phyloP scores from a whole-genome alignment of 208 protist genomes.

The Sergeia podlipaevii region DNA sequence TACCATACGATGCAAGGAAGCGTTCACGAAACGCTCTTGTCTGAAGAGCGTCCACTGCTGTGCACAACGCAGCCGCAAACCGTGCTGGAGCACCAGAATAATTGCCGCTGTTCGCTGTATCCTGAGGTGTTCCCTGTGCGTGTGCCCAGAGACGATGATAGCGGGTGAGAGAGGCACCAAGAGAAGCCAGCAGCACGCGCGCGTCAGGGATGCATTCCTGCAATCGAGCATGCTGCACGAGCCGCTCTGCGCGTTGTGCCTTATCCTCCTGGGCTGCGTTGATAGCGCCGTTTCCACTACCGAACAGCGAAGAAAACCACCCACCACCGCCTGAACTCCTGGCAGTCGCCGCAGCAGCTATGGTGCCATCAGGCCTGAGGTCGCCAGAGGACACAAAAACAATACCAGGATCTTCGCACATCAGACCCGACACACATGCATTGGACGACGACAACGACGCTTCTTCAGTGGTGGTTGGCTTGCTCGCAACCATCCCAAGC shows the following conservation, averaged over 20 bases:
- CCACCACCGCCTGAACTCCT: conserved; percentile 13
- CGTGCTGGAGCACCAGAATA: no score
- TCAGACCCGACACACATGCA: conserved; percentile 7
- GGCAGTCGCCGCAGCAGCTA: conserved; percentile 6
- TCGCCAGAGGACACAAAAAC: conserved; percentile 14
- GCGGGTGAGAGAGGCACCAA: conserved; percentile 11
- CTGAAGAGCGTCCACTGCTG: no score
- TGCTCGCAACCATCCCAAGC: conserved; percentile 29
- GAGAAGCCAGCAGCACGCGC: conserved; percentile 30
- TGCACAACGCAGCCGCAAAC: no score
- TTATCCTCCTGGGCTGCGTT: conserved; percentile 13
- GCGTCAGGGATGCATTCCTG: conserved; percentile 35
- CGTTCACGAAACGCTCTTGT: no score
- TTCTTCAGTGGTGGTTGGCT: background rate
- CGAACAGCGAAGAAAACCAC: conserved; percentile 58
- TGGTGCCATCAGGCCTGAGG: background rate
- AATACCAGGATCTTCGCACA: conserved; percentile 30
- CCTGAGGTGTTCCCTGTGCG: no score
- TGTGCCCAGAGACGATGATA: background rate
- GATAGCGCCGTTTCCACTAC: conserved; percentile 3
- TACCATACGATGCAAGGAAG: no score
- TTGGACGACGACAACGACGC: background rate
- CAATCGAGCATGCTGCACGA: conserved; percentile 24
- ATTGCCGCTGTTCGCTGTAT: no score
- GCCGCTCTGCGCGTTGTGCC: conserved; percentile 16